phyloP scores from a whole-genome alignment of 768 basidiomycete genomes.

The Trichaptum fuscoviolaceum region DNA sequence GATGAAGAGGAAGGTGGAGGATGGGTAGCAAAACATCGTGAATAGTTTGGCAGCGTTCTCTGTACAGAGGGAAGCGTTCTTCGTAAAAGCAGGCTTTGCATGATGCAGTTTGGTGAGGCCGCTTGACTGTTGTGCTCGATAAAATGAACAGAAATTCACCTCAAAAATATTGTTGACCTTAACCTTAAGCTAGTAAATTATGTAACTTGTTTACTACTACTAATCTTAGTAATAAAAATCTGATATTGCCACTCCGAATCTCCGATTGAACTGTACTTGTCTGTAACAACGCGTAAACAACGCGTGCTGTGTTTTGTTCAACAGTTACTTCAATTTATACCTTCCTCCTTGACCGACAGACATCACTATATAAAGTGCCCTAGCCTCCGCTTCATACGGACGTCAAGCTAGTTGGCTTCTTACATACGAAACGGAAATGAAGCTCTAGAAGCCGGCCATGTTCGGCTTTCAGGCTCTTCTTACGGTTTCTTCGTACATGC shows the following conservation, averaged over 20 bases:
- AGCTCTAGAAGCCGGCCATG: not conserved
- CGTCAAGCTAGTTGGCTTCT: not conserved
- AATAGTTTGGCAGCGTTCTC: not conserved
- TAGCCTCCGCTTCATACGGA: not conserved
- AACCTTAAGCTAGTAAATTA: not conserved
- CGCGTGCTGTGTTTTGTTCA: not conserved
- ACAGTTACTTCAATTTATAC: not conserved
- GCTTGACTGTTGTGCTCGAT: not conserved
- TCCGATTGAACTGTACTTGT: not conserved
- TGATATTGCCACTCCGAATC: not conserved
- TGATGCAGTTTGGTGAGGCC: not conserved
- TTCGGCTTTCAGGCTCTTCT: no score
- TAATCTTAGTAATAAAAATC: no score
- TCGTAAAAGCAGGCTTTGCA: not conserved
- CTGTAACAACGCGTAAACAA: not conserved
- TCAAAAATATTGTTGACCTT: not conserved
- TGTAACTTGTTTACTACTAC: not conserved
- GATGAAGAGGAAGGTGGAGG: not conserved
- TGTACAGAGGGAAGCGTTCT: not conserved
- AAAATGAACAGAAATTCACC: not conserved
- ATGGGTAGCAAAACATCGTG: conserved; percentile 2
- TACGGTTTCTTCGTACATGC: not conserved
- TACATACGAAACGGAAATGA: not conserved
- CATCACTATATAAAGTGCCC: not conserved
- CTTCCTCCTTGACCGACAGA: not conserved